Evolutionary conservation across 2,329 filamentous ascomycete species (phyloP).

Genomic region (Claviceps sp.): DNA sequence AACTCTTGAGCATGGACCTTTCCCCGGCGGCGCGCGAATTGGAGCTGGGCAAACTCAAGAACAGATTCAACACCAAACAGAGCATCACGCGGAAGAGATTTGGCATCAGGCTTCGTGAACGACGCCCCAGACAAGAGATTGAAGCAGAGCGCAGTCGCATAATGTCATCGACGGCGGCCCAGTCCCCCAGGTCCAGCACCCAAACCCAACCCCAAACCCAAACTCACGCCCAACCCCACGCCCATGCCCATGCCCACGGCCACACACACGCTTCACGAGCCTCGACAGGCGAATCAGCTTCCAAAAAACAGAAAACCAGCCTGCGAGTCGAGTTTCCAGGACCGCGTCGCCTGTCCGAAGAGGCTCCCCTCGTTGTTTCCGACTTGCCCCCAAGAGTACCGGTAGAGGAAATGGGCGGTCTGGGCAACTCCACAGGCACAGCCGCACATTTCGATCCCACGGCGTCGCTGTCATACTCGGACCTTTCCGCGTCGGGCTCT

Average conservation of each 20-base stretch:
- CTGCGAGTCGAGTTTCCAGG: slow-evolving; percentile 2
- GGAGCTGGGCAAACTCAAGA: slow-evolving; percentile 30
- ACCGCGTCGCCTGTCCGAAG: not conserved
- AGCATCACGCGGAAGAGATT: slow-evolving; percentile 44
- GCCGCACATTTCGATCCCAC: slow-evolving; percentile 25
- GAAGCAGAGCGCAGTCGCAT: slow-evolving; percentile 28
- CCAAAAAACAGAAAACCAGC: slow-evolving; percentile 14
- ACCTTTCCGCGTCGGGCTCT: not conserved
- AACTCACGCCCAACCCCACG: too few species aligned
- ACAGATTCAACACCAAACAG: slow-evolving; percentile 41
- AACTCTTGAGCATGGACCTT: slow-evolving; percentile 22
- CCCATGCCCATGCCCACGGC: not conserved
- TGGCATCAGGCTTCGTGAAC: slow-evolving; percentile 38
- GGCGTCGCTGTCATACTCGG: slow-evolving; percentile 5
- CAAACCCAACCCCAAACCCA: not conserved
- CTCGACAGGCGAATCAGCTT: slow-evolving; percentile 1
- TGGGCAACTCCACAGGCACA: slow-evolving; percentile 21
- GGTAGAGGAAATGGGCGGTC: slow-evolving; percentile 21
- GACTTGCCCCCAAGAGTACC: slow-evolving; percentile 13
- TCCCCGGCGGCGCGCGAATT: slow-evolving; percentile 19
- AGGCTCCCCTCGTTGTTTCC: not conserved
- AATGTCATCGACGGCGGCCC: slow-evolving; percentile 1
- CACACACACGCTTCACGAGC: not conserved
- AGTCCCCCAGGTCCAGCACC: not conserved
- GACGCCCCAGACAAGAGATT: slow-evolving; percentile 33